phyloP scores from a whole-genome alignment of 2,329 filamentous ascomycete species.

The Aspergillus awamori region DNA sequence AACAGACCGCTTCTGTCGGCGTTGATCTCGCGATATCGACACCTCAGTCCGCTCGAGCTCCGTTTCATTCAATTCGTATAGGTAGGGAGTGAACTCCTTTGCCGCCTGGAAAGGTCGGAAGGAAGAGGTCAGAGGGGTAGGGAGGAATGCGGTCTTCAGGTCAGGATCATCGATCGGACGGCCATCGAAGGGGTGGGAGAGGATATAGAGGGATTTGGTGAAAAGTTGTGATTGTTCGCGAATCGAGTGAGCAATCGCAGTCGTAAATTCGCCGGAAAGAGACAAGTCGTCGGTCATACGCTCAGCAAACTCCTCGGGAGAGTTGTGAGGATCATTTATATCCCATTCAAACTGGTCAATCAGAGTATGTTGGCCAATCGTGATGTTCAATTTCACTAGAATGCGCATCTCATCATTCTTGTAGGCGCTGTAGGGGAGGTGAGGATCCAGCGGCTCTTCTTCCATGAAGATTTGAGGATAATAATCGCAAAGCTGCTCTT shows the following conservation, averaged over 20 bases:
- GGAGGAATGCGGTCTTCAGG: constrained; percentile 79
- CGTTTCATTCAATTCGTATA: constrained; percentile 90
- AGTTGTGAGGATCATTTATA: constrained; percentile 92
- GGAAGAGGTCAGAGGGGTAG: constrained; percentile 77
- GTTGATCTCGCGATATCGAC: constrained; percentile 89
- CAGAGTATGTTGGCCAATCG: constrained; percentile 89
- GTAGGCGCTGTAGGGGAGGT: constrained; percentile 88
- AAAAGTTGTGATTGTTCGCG: constrained; percentile 95
- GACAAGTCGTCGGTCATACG: constrained; percentile 89
- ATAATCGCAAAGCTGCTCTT: constrained; percentile 89
- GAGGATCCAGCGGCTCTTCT: constrained; percentile 86
- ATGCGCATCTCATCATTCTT: constrained; percentile 99
- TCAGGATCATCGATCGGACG: constrained; percentile 91
- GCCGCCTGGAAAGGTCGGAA: constrained; percentile 91
- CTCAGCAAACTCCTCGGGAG: constrained; percentile 88
- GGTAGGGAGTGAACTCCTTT: constrained; percentile 89
- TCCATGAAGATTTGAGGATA: constrained; percentile 89
- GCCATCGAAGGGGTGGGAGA: constrained; percentile 93
- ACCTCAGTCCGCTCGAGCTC: constrained; percentile 89
- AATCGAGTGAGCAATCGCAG: constrained; percentile 96
- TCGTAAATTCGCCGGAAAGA: constrained; percentile 92
- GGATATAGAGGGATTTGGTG: constrained; percentile 87
- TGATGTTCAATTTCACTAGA: constrained; percentile 93
- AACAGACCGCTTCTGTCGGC: constrained; percentile 91
- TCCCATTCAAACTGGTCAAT: constrained; percentile 99